phyloP scores from a whole-genome alignment of 176 grass and related monocot species.

The Aegilops tauschii region DNA sequence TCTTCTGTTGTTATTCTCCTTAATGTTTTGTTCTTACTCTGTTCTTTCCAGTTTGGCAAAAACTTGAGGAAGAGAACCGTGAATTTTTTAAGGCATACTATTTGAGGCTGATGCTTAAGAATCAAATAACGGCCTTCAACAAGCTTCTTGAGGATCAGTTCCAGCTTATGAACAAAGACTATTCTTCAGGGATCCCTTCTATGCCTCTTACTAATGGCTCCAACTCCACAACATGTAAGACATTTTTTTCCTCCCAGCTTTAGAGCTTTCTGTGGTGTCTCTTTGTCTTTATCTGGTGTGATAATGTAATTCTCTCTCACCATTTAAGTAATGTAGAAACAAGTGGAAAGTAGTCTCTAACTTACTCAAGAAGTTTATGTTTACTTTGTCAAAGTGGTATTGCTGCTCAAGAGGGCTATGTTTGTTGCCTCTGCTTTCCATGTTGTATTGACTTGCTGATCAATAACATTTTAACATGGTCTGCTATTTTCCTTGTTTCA shows the following conservation, averaged over 20 bases:
- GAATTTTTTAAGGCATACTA: constrained; percentile 97
- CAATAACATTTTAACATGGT: constrained; percentile 18
- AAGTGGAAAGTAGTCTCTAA: neutral
- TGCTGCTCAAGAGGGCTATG: neutral
- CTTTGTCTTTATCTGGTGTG: neutral
- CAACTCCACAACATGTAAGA: constrained; percentile 63
- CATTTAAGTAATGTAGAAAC: constrained; percentile 3
- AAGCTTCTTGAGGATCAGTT: constrained; percentile 77
- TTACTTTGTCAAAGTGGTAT: neutral
- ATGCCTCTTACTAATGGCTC: constrained; percentile 68
- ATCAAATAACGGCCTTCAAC: constrained; percentile 87
- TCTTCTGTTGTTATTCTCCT: neutral
- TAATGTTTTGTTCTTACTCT: constrained; percentile 11
- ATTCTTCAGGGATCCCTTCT: constrained; percentile 44
- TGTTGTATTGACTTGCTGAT: constrained; percentile 1
- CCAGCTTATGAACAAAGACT: constrained; percentile 69
- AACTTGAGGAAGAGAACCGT: constrained; percentile 81
- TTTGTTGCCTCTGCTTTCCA: neutral
- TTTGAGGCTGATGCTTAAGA: constrained; percentile 92
- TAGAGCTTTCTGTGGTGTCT: neutral
- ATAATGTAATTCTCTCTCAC: neutral
- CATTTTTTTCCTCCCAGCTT: constrained; percentile 9
- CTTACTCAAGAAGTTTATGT: neutral
- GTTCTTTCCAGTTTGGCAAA: constrained; percentile 80
- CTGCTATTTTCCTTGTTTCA: constrained; percentile 45